Percentiles rank a stretch among this genome's conserved stretches.
Conservation (phyloP, 257 asterid genomes). For the Galeopsis tetrahit region DNA sequence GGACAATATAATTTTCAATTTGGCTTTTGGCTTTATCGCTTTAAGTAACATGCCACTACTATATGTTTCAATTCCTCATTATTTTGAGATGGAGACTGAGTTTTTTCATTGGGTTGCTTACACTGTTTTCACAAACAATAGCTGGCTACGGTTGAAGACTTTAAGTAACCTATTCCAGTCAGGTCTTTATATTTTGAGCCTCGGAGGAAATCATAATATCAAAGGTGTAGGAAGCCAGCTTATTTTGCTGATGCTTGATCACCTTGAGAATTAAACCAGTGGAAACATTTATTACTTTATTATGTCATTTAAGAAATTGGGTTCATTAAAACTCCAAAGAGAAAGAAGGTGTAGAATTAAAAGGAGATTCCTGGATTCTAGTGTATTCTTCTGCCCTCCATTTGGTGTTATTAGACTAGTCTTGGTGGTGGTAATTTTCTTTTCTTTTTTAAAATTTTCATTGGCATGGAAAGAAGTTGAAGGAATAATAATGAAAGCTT, state of each 20-base stretch:
- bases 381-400: slow-evolving; percentile 20
- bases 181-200: slow-evolving; percentile 10
- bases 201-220: slow-evolving; percentile 16
- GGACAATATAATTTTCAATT: slow-evolving; percentile 13
- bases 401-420: slow-evolving; percentile 26
- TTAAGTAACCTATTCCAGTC: slow-evolving; percentile 15
- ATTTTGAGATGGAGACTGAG: slow-evolving; percentile 26
- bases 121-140: slow-evolving; percentile 11
- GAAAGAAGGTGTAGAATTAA: slow-evolving; percentile 21
- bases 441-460: background rate
- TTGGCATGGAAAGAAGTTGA: slow-evolving; percentile 26
- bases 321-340: slow-evolving; percentile 23
- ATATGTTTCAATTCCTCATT: slow-evolving; percentile 15
- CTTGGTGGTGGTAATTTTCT: slow-evolving; percentile 1
- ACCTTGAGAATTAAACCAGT: slow-evolving; percentile 3
- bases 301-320: slow-evolving; percentile 13
- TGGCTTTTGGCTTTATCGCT: background rate
- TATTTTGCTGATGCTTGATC: slow-evolving; percentile 18
- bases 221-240: slow-evolving; percentile 8
- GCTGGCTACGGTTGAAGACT: slow-evolving; percentile 8
- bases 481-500: slow-evolving; percentile 1
- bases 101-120: slow-evolving; percentile 22
- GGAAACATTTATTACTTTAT: background rate
- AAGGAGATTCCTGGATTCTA: slow-evolving; percentile 18
- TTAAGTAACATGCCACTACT: background rate